Conservation (phyloP, 495 filamentous ascomycete species). For the Hypoxylon cercidicola region DNA sequence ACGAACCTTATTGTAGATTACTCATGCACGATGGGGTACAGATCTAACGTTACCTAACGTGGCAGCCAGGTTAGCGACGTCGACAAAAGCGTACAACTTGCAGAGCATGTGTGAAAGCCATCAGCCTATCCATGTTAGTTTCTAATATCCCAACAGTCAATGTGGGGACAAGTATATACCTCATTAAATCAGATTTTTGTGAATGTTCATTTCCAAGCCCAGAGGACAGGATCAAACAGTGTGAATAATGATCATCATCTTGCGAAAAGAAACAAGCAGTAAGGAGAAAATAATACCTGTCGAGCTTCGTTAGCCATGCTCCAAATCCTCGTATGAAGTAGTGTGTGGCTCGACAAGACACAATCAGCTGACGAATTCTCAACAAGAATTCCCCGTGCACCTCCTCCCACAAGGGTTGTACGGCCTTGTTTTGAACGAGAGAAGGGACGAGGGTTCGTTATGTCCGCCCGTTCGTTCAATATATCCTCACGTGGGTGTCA, state of each 20-base stretch:
- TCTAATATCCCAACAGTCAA: background rate
- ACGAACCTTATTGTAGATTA: conserved; percentile 35
- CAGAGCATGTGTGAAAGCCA: conserved; percentile 26
- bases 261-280: conserved; percentile 38
- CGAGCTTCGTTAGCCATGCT: conserved; percentile 44
- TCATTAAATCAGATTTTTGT: conserved; percentile 99
- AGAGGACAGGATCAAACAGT: conserved; percentile 88
- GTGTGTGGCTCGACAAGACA: conserved; percentile 41
- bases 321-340: conserved; percentile 19
- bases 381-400: conserved; percentile 83
- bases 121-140: conserved; percentile 58
- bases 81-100: conserved; percentile 10
- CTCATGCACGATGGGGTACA: background rate
- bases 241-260: conserved; percentile 81
- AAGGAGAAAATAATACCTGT: conserved; percentile 56
- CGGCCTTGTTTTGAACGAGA: conserved; percentile 74
- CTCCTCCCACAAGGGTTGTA: conserved; percentile 88
- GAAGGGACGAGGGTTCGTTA: conserved; percentile 74
- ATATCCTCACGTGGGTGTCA: conserved; percentile 77
- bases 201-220: conserved; percentile 78
- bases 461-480: conserved; percentile 99
- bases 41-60: conserved; percentile 47
- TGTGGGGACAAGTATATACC: conserved; percentile 61
- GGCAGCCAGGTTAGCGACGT: conserved; percentile 33
- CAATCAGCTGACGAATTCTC: conserved; percentile 96